phyloP scores from a whole-genome alignment of 2,329 filamentous ascomycete genomes.

The Calycina marina region DNA sequence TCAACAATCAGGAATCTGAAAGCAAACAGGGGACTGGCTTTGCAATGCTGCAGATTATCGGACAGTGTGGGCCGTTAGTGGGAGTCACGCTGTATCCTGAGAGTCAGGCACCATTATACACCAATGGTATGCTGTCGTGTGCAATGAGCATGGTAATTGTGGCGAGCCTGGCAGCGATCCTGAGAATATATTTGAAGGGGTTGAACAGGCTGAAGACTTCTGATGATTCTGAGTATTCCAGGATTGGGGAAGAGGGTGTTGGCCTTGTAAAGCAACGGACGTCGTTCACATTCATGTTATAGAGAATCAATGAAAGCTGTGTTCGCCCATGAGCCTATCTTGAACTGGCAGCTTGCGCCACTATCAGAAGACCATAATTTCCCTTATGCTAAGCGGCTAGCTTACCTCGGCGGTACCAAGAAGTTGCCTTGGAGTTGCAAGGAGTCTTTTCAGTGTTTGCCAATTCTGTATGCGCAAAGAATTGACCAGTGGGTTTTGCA shows the following conservation, averaged over 20 bases:
- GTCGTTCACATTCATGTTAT: conserved; percentile 14
- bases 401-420: too few species aligned
- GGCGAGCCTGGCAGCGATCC: conserved; percentile 25
- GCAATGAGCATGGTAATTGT: conserved; percentile 33
- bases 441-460: too few species aligned
- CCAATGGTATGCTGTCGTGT: conserved; percentile 34
- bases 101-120: conserved; percentile 32
- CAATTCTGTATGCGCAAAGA: too few species aligned
- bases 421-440: too few species aligned
- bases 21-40: conserved; percentile 62
- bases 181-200: conserved; percentile 24
- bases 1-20: conserved; percentile 68
- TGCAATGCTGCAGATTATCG: conserved; percentile 66
- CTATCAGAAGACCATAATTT: too few species aligned
- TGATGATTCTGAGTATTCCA: conserved; percentile 6
- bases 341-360: too few species aligned
- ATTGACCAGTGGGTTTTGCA: too few species aligned
- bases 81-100: conserved; percentile 40
- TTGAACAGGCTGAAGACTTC: conserved; percentile 12
- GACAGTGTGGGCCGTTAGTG: conserved; percentile 26
- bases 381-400: too few species aligned
- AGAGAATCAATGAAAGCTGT: too few species aligned
- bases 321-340: too few species aligned
- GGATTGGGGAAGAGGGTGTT: conserved; percentile 9
- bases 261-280: conserved; percentile 4